A percentile compares a stretch with the other conserved stretches of the same genome.
Evolutionary conservation across 495 filamentous ascomycete genomes (phyloP).

Genomic region (Neurospora discreta): DNA sequence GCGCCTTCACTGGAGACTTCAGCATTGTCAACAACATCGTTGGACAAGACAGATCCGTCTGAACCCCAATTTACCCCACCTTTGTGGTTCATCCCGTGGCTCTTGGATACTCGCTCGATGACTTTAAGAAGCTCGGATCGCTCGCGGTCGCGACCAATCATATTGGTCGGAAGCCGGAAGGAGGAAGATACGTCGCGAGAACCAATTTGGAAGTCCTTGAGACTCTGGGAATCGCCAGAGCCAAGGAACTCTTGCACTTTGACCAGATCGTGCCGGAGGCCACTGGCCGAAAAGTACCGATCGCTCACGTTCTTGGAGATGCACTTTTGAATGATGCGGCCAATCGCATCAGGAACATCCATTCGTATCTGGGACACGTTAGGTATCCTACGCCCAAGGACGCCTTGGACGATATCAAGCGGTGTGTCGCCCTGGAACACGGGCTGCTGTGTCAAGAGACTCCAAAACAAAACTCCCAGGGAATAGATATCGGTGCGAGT

Average conservation of each 20-base stretch:
- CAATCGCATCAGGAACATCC: slow-evolving; percentile 72
- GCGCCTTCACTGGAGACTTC: slow-evolving; percentile 39
- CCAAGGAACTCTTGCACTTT: slow-evolving; percentile 58
- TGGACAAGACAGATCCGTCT: slow-evolving; percentile 43
- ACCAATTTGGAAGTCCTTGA: slow-evolving; percentile 61
- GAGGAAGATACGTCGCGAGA: slow-evolving; percentile 74
- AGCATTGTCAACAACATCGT: slow-evolving; percentile 42
- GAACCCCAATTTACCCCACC: slow-evolving; percentile 38
- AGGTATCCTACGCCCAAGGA: slow-evolving; percentile 64
- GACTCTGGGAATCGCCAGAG: slow-evolving; percentile 56
- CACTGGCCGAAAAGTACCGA: slow-evolving; percentile 73
- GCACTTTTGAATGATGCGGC: slow-evolving; percentile 77
- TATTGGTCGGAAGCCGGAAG: slow-evolving; percentile 67
- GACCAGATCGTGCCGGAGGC: slow-evolving; percentile 64
- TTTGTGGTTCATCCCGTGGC: slow-evolving; percentile 39
- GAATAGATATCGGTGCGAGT: slow-evolving; percentile 85
- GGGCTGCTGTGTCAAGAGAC: slow-evolving; percentile 63
- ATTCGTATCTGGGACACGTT: slow-evolving; percentile 60
- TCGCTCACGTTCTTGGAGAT: slow-evolving; percentile 75
- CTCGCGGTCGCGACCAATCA: slow-evolving; percentile 69
- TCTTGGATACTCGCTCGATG: slow-evolving; percentile 58
- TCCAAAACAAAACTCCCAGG: slow-evolving; percentile 78
- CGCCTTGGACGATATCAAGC: slow-evolving; percentile 79
- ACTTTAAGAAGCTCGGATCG: slow-evolving; percentile 55
- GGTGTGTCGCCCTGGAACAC: slow-evolving; percentile 69